These are phyloP conservation scores for Lagenidium sp. DNA, from an alignment of 352 stramenopile species.

Conservation along the genomic window DNA sequence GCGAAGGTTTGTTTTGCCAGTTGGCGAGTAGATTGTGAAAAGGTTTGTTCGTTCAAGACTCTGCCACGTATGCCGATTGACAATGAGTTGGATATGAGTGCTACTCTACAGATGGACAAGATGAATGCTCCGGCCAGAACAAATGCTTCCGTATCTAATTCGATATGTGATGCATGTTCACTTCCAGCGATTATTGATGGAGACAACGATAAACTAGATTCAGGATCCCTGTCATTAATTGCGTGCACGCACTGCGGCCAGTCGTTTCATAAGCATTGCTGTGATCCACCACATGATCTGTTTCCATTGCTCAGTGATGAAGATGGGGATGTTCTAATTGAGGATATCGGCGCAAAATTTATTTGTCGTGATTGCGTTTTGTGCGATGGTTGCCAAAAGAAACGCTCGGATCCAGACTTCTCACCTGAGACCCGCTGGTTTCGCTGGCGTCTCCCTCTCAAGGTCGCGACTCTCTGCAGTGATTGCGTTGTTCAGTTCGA, in stretches of 20 bases:
- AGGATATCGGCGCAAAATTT: conserved; percentile 58
- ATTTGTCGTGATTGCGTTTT: conserved; percentile 52
- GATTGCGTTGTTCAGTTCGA: conserved; percentile 57
- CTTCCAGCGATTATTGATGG: conserved; percentile 12
- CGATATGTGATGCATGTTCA: conserved; percentile 9
- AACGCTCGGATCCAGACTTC: no score
- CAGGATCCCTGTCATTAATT: conserved; percentile 17
- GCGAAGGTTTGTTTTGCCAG: no score
- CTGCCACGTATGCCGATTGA: no score
- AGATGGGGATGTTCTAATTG: conserved; percentile 40
- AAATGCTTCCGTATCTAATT: no score
- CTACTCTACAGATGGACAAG: no score
- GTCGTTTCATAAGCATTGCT: conserved; percentile 62
- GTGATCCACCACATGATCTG: conserved; percentile 54
- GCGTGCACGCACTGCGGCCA: conserved; percentile 41
- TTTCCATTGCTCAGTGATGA: conserved; percentile 50
- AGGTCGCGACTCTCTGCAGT: conserved; percentile 50
- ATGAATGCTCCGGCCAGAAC: no score
- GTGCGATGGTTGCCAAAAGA: conserved; percentile 61
- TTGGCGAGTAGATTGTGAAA: no score
- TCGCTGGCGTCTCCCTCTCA: conserved; percentile 60
- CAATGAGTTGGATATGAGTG: no score
- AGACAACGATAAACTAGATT: not conserved
- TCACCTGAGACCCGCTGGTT: no score
- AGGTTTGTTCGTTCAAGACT: no score